phyloP scores from a whole-genome alignment of 169 alveolate species.

The Amoebophrya sp. region DNA sequence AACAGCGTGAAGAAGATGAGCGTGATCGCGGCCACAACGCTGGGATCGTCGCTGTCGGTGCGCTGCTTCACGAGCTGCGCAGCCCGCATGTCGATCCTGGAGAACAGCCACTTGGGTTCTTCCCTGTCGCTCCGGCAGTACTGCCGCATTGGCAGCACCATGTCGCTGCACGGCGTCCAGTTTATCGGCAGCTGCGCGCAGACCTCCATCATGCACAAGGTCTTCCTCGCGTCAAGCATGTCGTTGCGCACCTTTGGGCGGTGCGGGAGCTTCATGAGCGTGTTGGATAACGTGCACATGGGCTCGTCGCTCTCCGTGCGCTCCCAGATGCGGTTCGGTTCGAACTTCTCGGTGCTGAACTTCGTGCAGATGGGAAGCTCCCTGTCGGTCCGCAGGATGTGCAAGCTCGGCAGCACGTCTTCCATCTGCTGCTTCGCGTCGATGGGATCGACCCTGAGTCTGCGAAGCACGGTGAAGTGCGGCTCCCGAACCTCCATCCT shows the following conservation, averaged over 20 bases:
- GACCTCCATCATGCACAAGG: neutral
- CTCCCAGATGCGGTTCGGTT: neutral
- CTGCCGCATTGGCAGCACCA: conserved; percentile 17
- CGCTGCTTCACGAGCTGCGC: neutral
- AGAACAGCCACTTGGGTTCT: neutral
- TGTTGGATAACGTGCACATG: neutral
- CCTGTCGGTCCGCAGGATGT: neutral
- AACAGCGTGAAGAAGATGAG: neutral
- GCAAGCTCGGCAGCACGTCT: neutral
- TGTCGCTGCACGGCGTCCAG: neutral
- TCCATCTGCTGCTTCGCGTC: neutral
- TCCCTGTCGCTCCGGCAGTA: neutral
- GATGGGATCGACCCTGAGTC: neutral
- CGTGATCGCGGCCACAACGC: neutral
- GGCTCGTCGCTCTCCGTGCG: conserved; percentile 27
- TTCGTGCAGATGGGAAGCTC: neutral
- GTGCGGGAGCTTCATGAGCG: neutral
- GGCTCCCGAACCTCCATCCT: neutral
- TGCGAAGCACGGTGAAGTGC: neutral
- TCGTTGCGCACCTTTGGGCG: conserved; percentile 5
- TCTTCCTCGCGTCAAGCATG: neutral
- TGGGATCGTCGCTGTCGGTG: neutral
- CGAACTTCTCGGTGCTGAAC: neutral
- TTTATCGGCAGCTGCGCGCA: neutral
- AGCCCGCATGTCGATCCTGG: neutral